Evolutionary conservation across 192 early-diverging fungal genomes (phyloP).

Genomic region (Lobosporangium transversale): DNA sequence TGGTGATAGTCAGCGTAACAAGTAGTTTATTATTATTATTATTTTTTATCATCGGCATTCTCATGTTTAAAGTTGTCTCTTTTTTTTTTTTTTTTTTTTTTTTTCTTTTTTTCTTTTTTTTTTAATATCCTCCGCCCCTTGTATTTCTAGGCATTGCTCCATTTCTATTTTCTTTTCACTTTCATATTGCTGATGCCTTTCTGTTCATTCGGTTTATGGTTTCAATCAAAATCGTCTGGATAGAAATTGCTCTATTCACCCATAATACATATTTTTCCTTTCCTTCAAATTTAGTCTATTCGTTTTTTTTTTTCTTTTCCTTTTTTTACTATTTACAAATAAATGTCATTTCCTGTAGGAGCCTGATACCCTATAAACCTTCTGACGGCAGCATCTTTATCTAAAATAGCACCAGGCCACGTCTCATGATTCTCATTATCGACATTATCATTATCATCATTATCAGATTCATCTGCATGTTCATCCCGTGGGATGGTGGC

Average conservation of each 20-base stretch:
- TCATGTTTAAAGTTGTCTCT: background rate
- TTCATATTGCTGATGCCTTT: too few relatives aligned
- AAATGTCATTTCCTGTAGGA: conserved; percentile 50
- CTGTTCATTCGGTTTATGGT: too few relatives aligned
- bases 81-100: background rate
- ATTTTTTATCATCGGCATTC: background rate
- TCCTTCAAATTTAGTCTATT: too few relatives aligned
- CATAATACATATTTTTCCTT: too few relatives aligned
- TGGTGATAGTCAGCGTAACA: background rate
- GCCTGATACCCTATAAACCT: conserved; percentile 46
- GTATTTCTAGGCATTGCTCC: conserved; percentile 2
- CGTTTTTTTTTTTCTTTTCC: background rate
- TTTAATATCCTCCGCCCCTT: background rate
- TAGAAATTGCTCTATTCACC: too few relatives aligned
- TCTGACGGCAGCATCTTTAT: conserved; percentile 38
- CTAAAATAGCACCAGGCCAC: conserved; percentile 47
- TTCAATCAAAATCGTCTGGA: too few relatives aligned
- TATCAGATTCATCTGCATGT: conserved; percentile 17
- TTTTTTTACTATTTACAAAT: conserved; percentile 16
- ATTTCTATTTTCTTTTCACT: background rate
- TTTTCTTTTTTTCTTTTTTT: background rate
- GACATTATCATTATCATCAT: conserved; percentile 4
- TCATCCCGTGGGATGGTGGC: conserved; percentile 32
- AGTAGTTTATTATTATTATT: background rate
- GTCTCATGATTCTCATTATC: conserved; percentile 21